Base-by-base conservation (phyloP, 2,329 filamentous ascomycete species). In the Diplodia mutila region DNA sequence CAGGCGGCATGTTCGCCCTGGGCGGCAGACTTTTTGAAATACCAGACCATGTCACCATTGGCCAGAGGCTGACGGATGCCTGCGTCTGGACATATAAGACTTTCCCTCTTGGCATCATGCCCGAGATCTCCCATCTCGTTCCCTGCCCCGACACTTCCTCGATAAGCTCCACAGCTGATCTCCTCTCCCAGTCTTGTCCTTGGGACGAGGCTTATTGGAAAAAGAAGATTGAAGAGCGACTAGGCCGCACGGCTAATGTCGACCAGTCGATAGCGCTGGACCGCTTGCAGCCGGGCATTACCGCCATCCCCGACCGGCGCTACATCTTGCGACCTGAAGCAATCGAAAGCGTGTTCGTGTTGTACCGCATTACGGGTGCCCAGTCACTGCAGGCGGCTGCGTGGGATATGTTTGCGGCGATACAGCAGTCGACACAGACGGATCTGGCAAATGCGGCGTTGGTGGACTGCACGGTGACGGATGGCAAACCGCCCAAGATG, bases 81-180 rank as follows among this genome's bases (percentile, higher is more conserved):
- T 89, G 87, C 73, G 83, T 89, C n/a, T 89, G 86, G 86, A 84
- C 86, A 0, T 89, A 89, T 74, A 82, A 84, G 70, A 79, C 82
- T 11, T 84, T 85, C 5, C 83, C 83, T 1, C 80, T 84, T 2
- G 86, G 87, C 5, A 84, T 89, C 68, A 89, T 89, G 87, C 86
- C 87, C 1, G 87, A 89, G 73, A 75, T 80, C 55, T 87, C 87
- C 71, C 77, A 82, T 39, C 77, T 88, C 52, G 73, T 85, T 18
- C 80, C 84, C 4, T 89, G 87, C 73, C 68, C 72, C 5, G 42
- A 21, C 7, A 46, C 42, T 21, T 8, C 42, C n/a, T 46, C 42
- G 7, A 21, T n/a, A n/a, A 46, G 7, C 18, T n/a, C 42, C 8
- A 46, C 42, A 11, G 42, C 42, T n/a, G 42, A 51, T 7, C 29